A percentile compares a stretch with the other conserved stretches of the same genome.
Evolutionary conservation across 768 basidiomycete genomes (phyloP).

Genomic region (Cyathus striatus): DNA sequence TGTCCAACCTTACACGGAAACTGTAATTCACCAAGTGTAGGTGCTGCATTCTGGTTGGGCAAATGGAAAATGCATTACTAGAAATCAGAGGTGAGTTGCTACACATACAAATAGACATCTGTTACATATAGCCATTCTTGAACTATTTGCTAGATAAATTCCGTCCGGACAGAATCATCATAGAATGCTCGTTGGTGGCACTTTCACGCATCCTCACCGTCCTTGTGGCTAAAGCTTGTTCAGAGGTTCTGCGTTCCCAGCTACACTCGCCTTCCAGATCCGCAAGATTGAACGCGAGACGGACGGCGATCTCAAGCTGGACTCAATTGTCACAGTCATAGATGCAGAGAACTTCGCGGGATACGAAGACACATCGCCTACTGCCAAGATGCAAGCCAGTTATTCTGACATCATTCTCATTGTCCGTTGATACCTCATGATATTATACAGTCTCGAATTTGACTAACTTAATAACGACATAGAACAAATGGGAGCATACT

Average conservation of each 20-base stretch:
- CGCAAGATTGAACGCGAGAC: constrained; percentile 83
- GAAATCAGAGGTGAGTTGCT: constrained; percentile 72
- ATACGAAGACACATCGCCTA: constrained; percentile 89
- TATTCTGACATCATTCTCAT: constrained; percentile 91
- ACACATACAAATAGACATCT: not conserved
- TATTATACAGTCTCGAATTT: not conserved
- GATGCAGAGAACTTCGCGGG: constrained; percentile 90
- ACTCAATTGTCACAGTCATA: constrained; percentile 88
- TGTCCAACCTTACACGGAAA: not conserved
- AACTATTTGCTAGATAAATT: constrained; percentile 54
- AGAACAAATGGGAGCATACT: constrained; percentile 92
- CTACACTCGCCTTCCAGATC: constrained; percentile 92
- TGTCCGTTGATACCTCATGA: constrained; percentile 42
- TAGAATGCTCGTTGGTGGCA: constrained; percentile 81
- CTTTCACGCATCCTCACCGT: not conserved
- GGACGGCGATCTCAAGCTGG: constrained; percentile 68
- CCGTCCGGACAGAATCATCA: constrained; percentile 85
- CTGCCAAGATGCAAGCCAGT: constrained; percentile 92
- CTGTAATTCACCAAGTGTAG: constrained; percentile 27
- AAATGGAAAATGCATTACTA: constrained; percentile 86
- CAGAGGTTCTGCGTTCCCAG: constrained; percentile 93
- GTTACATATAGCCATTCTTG: not conserved
- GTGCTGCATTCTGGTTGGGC: constrained; percentile 92
- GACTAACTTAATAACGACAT: not conserved
- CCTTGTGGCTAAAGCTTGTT: not conserved